These are phyloP conservation scores for Posidonia australis DNA, from an alignment of 106 monocot species.

Conservation along the genomic window DNA sequence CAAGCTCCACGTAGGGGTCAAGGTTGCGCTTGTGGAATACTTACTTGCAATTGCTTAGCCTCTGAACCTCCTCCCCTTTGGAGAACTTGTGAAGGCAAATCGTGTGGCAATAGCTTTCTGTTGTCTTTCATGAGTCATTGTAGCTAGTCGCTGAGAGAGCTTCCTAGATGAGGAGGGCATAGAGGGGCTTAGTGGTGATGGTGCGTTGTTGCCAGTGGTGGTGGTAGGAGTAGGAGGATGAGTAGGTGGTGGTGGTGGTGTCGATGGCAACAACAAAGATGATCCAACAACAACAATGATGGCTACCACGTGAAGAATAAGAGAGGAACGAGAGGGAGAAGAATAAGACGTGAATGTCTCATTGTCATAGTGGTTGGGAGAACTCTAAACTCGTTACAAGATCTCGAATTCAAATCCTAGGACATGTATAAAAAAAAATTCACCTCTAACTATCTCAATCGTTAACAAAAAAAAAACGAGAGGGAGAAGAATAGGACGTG, in stretches of 20 bases:
- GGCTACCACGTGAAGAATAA: too few species aligned
- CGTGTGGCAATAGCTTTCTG: constrained; percentile 8
- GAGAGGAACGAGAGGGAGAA: too few species aligned
- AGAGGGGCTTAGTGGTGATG: background rate
- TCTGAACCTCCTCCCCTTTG: constrained; percentile 14
- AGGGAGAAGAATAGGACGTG: too few species aligned
- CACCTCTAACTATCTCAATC: too few species aligned
- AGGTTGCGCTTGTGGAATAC: constrained; percentile 29
- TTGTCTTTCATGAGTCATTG: constrained; percentile 1
- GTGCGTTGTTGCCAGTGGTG: background rate
- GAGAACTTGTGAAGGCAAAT: constrained; percentile 33
- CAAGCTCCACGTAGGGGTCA: constrained; percentile 25
- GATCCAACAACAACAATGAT: too few species aligned
- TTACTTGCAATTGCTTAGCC: constrained; percentile 25
- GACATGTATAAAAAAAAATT: too few species aligned
- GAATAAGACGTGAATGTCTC: too few species aligned
- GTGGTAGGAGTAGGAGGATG: constrained; percentile 4
- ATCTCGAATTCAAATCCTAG: too few species aligned
- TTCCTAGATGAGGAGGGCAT: constrained; percentile 6
- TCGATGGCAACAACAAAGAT: too few species aligned
- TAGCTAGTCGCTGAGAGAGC: constrained; percentile 15
- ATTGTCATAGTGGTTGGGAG: too few species aligned
- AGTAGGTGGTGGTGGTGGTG: background rate
- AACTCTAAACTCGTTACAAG: too few species aligned
- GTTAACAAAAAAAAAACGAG: too few species aligned